phyloP scores from a whole-genome alignment of 345 rosid genomes.

The Populus nigra region DNA sequence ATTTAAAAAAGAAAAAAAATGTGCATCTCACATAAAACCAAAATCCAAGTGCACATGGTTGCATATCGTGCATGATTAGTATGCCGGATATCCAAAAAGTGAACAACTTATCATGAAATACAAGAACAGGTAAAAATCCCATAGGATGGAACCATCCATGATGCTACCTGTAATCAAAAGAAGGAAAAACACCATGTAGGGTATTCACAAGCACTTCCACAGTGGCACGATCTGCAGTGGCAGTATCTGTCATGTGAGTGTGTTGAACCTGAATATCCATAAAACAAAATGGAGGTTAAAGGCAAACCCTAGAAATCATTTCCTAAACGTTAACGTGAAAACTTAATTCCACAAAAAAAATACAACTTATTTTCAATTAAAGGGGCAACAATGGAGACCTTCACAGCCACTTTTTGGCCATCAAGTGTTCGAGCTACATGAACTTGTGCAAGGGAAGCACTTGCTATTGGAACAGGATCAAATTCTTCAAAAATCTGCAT shows the following conservation, averaged over 20 bases:
- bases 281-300: constrained; percentile 10
- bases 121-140: background rate
- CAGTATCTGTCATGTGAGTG: constrained; percentile 87
- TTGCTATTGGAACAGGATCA: constrained; percentile 89
- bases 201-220: constrained; percentile 76
- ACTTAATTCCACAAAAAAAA: constrained; percentile 9
- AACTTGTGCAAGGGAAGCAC: constrained; percentile 99
- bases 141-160: constrained; percentile 4
- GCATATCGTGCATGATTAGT: background rate
- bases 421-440: constrained; percentile 76
- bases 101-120: background rate
- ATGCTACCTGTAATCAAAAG: constrained; percentile 84
- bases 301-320: constrained; percentile 6
- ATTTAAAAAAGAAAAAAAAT: background rate
- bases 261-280: constrained; percentile 75
- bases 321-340: background rate
- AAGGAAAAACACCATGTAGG: constrained; percentile 77
- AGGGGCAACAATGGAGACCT: constrained; percentile 47
- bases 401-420: constrained; percentile 87
- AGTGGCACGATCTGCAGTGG: constrained; percentile 84
- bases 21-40: background rate
- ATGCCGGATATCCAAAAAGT: background rate
- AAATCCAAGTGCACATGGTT: background rate
- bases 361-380: constrained; percentile 13
- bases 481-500: constrained; percentile 69